Conservation (phyloP, 176 grass and related monocot species). For the Tuctoria greenei region DNA sequence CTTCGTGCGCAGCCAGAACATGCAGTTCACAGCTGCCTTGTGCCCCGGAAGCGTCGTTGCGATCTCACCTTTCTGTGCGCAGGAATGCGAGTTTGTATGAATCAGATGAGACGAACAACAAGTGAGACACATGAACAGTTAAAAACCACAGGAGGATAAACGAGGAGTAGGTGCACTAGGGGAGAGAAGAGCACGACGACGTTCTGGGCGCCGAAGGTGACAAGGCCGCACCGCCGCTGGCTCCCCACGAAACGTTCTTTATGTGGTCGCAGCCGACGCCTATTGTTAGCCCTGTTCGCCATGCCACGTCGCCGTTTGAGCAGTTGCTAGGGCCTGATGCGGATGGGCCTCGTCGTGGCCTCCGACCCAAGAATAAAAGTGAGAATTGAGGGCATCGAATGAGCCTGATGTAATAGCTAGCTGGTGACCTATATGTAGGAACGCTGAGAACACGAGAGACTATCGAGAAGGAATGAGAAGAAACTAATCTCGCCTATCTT, state of each 20-base stretch:
- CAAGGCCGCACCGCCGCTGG: conserved; percentile 78
- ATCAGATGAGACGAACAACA: neutral
- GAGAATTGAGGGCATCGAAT: too few species aligned
- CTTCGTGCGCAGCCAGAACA: conserved; percentile 75
- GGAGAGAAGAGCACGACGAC: conserved; percentile 87
- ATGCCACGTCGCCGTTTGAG: too few species aligned
- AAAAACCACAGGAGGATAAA: neutral
- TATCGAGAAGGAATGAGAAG: too few species aligned
- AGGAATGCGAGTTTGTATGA: neutral
- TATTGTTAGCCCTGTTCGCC: too few species aligned
- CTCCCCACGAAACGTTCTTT: conserved; percentile 81
- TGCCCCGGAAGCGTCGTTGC: conserved; percentile 80
- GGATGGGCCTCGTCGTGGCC: too few species aligned
- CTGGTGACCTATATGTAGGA: too few species aligned
- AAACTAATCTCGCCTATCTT: too few species aligned
- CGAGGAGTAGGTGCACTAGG: conserved; percentile 31
- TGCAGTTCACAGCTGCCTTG: conserved; percentile 85
- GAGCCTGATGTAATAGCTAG: too few species aligned
- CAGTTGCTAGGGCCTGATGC: too few species aligned
- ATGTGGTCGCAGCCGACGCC: conserved; percentile 83
- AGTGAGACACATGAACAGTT: neutral
- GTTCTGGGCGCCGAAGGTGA: conserved; percentile 90
- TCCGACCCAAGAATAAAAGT: too few species aligned
- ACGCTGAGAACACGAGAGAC: too few species aligned
- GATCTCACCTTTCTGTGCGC: conserved; percentile 72